Evolutionary conservation across 1,139 yeast species (phyloP).

Genomic region (Meyerozyma sp.): DNA sequence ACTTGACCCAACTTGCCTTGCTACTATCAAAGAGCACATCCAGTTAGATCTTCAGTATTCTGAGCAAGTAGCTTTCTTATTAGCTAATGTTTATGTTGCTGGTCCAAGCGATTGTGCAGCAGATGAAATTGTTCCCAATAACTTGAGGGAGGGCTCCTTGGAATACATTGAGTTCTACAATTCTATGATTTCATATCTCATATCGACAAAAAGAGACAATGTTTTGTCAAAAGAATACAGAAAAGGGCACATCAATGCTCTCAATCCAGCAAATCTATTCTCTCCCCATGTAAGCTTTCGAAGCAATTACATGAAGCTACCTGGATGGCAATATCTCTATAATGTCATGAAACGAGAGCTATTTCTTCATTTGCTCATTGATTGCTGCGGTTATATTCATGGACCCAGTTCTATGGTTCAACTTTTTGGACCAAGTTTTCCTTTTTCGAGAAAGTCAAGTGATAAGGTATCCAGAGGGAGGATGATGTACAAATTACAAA

Average conservation of each 20-base stretch:
- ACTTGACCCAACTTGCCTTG: slow-evolving; percentile 1
- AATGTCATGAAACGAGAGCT: background rate
- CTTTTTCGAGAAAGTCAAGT: background rate
- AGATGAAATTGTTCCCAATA: background rate
- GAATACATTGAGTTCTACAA: slow-evolving; percentile 20
- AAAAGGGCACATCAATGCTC: slow-evolving; percentile 11
- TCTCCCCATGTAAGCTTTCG: slow-evolving; percentile 22
- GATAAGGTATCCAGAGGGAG: background rate
- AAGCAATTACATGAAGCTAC: slow-evolving; percentile 11
- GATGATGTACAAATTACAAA: background rate
- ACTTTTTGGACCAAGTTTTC: background rate
- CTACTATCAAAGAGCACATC: slow-evolving; percentile 2
- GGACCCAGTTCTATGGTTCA: background rate
- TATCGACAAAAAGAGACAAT: slow-evolving; percentile 15
- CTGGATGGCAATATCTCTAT: background rate
- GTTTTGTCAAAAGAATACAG: slow-evolving; percentile 22
- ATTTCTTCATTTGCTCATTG: background rate
- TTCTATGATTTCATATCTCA: slow-evolving; percentile 14
- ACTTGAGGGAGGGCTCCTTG: background rate
- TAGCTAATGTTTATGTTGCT: background rate
- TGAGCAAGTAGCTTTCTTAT: background rate
- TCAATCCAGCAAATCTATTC: slow-evolving; percentile 10
- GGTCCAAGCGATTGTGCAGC: background rate
- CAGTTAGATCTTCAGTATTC: background rate
- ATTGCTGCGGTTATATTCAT: background rate